A percentile compares a stretch with the other conserved stretches of the same genome.
Evolutionary conservation across 495 filamentous ascomycete species (phyloP).

Genomic region (Astrothelium macrocarpum): DNA sequence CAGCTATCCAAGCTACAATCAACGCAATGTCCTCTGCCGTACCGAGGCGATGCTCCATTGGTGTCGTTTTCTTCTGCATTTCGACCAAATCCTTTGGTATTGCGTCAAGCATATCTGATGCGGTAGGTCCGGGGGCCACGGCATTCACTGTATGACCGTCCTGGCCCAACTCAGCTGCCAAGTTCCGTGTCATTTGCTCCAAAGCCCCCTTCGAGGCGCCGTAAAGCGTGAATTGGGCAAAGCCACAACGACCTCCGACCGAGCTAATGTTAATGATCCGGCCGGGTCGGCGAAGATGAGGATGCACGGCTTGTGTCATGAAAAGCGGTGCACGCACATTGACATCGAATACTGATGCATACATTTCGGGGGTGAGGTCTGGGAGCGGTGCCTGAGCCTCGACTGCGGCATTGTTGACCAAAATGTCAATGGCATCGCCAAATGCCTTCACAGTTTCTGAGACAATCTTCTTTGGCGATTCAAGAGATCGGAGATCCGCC

Average conservation of each 20-base stretch:
- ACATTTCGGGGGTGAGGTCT: conserved; percentile 32
- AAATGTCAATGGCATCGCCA: conserved; percentile 29
- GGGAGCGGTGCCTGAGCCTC: conserved; percentile 18
- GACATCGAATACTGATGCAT: conserved; percentile 31
- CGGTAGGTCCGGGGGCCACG: conserved; percentile 36
- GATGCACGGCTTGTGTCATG: conserved; percentile 38
- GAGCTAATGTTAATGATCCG: conserved; percentile 49
- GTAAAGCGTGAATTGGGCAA: conserved; percentile 32
- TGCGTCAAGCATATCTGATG: conserved; percentile 34
- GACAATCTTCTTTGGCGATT: conserved; percentile 26
- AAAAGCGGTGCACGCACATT: conserved; percentile 37
- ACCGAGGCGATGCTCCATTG: conserved; percentile 28
- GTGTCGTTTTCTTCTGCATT: conserved; percentile 34
- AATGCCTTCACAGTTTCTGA: conserved; percentile 24
- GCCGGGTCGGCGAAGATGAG: conserved; percentile 36
- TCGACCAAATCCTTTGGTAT: conserved; percentile 29
- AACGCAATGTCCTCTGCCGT: conserved; percentile 29
- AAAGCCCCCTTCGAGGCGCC: conserved; percentile 40
- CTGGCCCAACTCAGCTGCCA: conserved; percentile 37
- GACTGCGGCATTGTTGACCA: conserved; percentile 32
- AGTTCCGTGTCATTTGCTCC: conserved; percentile 37
- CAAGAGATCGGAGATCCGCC: conserved; percentile 30
- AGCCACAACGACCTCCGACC: conserved; percentile 37
- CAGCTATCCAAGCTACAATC: conserved; percentile 29
- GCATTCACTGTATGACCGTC: conserved; percentile 38